phyloP scores from a whole-genome alignment of 192 early-diverging fungal species.

The Coemansia sp. region DNA sequence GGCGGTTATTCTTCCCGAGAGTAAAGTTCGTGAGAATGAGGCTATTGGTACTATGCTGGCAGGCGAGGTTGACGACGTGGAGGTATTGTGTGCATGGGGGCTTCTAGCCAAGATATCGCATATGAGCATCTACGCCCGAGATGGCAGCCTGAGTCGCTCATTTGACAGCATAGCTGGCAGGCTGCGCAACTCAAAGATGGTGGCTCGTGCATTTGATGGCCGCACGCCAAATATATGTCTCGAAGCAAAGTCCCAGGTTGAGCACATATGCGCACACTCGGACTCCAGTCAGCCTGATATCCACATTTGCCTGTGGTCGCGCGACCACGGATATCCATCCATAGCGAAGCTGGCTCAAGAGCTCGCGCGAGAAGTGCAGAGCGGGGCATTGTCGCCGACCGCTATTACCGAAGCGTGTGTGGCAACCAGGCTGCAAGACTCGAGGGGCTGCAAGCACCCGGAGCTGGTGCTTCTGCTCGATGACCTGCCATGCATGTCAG shows the following conservation, averaged over 20 bases:
- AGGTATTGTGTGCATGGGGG: slow-evolving; percentile 39
- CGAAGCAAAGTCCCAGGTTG: slow-evolving; percentile 1
- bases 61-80: slow-evolving; percentile 26
- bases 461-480: slow-evolving; percentile 36
- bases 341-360: slow-evolving; percentile 21
- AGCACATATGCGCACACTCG: slow-evolving; percentile 9
- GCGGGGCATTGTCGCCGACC: slow-evolving; percentile 12
- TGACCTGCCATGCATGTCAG: slow-evolving; percentile 37
- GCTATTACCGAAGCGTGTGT: slow-evolving; percentile 22
- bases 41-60: slow-evolving; percentile 1
- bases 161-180: slow-evolving; percentile 28
- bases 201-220: slow-evolving; percentile 24
- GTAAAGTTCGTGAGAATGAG: slow-evolving; percentile 4
- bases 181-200: slow-evolving; percentile 44
- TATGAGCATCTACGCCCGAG: slow-evolving; percentile 42
- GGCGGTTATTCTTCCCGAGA: slow-evolving; percentile 38
- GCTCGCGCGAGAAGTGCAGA: slow-evolving; percentile 16
- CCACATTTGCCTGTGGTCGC: slow-evolving; percentile 43
- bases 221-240: slow-evolving; percentile 33
- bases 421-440: slow-evolving; percentile 17
- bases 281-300: slow-evolving; percentile 17
- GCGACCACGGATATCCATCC: slow-evolving; percentile 36
- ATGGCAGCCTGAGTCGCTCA: slow-evolving; percentile 17
- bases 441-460: slow-evolving; percentile 28
- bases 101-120: slow-evolving; percentile 39